phyloP scores from a whole-genome alignment of 768 basidiomycete genomes.

The Tephrocybe sp. region DNA sequence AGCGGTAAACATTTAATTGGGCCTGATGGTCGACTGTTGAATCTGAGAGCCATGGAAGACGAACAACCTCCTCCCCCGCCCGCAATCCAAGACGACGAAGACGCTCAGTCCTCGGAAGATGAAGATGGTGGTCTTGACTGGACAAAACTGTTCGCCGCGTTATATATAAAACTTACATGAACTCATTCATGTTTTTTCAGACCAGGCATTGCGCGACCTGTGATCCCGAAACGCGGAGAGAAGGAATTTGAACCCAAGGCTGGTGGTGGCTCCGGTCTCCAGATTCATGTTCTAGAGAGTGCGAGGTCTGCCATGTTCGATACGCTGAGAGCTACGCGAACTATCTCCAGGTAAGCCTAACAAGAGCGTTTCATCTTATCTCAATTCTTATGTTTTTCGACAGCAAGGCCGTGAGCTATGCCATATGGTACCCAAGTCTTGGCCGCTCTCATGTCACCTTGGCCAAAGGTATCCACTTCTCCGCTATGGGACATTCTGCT shows the following conservation, averaged over 20 bases:
- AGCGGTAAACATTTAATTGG: too few relatives aligned
- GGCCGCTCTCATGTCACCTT: slow-evolving; percentile 66
- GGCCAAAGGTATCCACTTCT: slow-evolving; percentile 83
- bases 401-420: slow-evolving; percentile 81
- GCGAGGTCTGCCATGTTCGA: slow-evolving; percentile 87
- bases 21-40: too few relatives aligned
- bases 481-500: slow-evolving; percentile 78
- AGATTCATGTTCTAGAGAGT: slow-evolving; percentile 77
- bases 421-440: slow-evolving; percentile 71
- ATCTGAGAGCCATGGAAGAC: slow-evolving; percentile 14
- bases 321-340: slow-evolving; percentile 70
- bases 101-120: slow-evolving; percentile 54
- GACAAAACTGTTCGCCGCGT: slow-evolving; percentile 62
- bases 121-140: slow-evolving; percentile 82
- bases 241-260: slow-evolving; percentile 92
- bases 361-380: neutral
- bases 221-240: slow-evolving; percentile 95
- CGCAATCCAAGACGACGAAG: slow-evolving; percentile 34
- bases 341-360: slow-evolving; percentile 63
- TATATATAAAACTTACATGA: slow-evolving; percentile 1
- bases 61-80: slow-evolving; percentile 2
- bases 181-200: slow-evolving; percentile 24
- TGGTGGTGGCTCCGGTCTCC: slow-evolving; percentile 69
- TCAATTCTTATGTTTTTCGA: neutral
- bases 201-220: slow-evolving; percentile 49